A percentile compares a stretch with the other conserved stretches of the same genome.
Evolutionary conservation across 1,284 basidiomycete species (phyloP).

Genomic region (Xerocomus amazonicus): DNA sequence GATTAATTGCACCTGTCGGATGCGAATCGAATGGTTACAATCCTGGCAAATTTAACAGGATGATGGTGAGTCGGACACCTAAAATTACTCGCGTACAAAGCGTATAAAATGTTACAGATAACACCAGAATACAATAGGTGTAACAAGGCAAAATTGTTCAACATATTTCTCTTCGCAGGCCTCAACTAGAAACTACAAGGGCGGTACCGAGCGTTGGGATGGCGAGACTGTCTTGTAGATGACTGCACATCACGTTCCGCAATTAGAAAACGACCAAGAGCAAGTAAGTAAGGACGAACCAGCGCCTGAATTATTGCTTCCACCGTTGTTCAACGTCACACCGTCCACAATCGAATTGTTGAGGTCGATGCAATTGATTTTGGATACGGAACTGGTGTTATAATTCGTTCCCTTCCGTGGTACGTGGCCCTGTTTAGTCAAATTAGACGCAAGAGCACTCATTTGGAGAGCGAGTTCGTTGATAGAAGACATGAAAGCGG

Average conservation of each 20-base stretch:
- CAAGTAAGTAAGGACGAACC: constrained; percentile 7
- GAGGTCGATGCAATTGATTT: constrained; percentile 11
- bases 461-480: not conserved
- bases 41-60: too few species aligned
- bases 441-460: not conserved
- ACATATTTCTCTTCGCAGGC: too few species aligned
- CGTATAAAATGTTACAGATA: too few species aligned
- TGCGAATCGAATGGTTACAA: too few species aligned
- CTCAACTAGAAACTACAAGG: too few species aligned
- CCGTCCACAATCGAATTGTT: constrained; percentile 4
- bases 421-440: not conserved
- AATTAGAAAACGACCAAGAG: not conserved
- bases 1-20: too few species aligned
- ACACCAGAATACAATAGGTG: too few species aligned
- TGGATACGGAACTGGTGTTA: not conserved
- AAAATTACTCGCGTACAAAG: too few species aligned
- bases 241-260: constrained; percentile 1
- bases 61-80: too few species aligned
- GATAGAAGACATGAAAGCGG: not conserved
- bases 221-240: not conserved
- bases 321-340: constrained; percentile 14
- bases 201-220: too few species aligned
- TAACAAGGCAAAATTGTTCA: too few species aligned
- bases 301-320: constrained; percentile 7
- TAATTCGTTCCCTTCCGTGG: not conserved